Conservation (phyloP, 1,139 yeast species). For the Pichia sp. region DNA sequence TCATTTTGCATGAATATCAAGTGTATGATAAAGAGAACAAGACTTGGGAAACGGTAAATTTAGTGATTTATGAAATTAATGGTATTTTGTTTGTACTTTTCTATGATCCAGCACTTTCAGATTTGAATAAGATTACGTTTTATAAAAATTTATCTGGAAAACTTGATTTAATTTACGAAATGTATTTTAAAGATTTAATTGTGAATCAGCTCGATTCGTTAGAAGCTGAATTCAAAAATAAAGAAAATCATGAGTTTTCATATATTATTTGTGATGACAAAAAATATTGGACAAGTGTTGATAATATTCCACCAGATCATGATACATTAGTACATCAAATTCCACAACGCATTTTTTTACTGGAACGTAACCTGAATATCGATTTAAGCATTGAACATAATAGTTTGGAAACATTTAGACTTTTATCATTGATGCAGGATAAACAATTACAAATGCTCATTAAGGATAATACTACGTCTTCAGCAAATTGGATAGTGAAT, state of each 20-base stretch:
- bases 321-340: constrained; percentile 8
- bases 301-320: constrained; percentile 13
- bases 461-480: neutral
- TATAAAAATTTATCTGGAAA: constrained; percentile 33
- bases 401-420: constrained; percentile 1
- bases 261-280: constrained; percentile 12
- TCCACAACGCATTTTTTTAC: constrained; percentile 4
- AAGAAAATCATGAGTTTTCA: constrained; percentile 1
- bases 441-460: constrained; percentile 11
- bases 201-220: constrained; percentile 22
- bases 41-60: constrained; percentile 6
- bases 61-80: constrained; percentile 26
- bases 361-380: constrained; percentile 5
- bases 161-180: constrained; percentile 30
- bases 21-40: constrained; percentile 6
- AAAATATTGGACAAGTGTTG: constrained; percentile 12
- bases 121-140: neutral
- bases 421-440: constrained; percentile 8
- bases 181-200: constrained; percentile 24
- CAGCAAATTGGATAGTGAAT: constrained; percentile 5
- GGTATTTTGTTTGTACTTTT: constrained; percentile 25
- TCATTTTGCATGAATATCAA: constrained; percentile 15
- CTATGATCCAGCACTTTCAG: constrained; percentile 8
- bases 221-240: constrained; percentile 12
- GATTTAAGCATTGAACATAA: neutral